Conservation (phyloP, 108 stramenopile species). For the Cyclostephanos invisitatus region DNA sequence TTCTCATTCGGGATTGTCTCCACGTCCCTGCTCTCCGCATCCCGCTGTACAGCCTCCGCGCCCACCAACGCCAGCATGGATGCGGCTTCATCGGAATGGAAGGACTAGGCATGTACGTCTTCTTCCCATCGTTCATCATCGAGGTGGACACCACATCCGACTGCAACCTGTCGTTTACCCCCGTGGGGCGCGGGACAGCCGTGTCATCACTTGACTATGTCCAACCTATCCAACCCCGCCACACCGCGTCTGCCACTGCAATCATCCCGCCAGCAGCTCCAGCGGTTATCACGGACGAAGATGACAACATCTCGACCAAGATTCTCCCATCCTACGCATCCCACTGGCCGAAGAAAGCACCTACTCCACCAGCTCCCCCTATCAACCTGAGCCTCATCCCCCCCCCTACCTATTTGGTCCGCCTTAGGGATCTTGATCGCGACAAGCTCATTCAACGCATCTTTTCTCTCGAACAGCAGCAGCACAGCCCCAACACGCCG, state of each 20-base stretch:
- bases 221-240: neutral
- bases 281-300: no score
- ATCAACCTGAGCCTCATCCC: no score
- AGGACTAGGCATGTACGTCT: neutral
- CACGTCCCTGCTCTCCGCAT: conserved; percentile 17
- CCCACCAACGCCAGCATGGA: neutral
- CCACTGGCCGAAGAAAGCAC: no score
- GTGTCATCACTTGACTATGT: neutral
- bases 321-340: no score
- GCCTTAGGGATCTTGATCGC: no score
- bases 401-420: no score
- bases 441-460: no score
- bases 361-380: no score
- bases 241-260: neutral
- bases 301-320: no score
- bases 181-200: neutral
- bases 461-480: no score
- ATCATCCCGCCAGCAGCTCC: neutral
- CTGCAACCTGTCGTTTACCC: conserved; percentile 2
- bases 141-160: conserved; percentile 18
- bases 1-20: conserved; percentile 15
- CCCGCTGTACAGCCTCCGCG: conserved; percentile 17
- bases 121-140: conserved; percentile 20
- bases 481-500: no score
- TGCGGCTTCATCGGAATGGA: neutral